Evolutionary conservation across 306 rosid genomes (phyloP).

Genomic region (Casuarina equisetifolia): DNA sequence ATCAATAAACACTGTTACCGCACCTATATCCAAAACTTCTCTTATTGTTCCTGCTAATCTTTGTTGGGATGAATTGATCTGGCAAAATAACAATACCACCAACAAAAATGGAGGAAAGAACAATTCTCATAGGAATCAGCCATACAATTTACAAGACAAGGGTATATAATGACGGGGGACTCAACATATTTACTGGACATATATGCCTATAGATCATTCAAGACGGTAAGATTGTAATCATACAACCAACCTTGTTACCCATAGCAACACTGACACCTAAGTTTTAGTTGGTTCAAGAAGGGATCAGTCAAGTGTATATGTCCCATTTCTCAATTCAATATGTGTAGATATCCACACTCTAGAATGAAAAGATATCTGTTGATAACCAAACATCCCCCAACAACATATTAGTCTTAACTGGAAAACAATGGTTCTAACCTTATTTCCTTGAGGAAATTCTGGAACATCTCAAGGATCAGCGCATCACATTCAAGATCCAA

Average conservation of each 20-base stretch:
- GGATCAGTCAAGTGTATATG: not conserved
- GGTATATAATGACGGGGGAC: not conserved
- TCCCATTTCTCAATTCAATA: not conserved
- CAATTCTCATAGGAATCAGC: not conserved
- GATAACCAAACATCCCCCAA: conserved; percentile 6
- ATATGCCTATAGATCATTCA: not conserved
- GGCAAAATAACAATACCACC: not conserved
- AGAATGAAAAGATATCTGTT: not conserved
- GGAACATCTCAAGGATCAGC: conserved; percentile 85
- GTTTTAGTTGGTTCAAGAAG: not conserved
- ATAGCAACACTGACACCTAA: not conserved
- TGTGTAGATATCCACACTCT: not conserved
- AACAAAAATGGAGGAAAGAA: not conserved
- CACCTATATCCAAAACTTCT: not conserved
- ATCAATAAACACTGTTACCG: not conserved
- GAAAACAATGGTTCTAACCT: conserved; percentile 48
- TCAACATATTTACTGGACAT: not conserved
- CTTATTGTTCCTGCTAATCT: not conserved
- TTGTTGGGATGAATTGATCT: not conserved
- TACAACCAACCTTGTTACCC: not conserved
- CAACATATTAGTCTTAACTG: not conserved
- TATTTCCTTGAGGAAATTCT: conserved; percentile 70
- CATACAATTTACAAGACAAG: not conserved
- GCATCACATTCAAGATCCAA: conserved; percentile 89
- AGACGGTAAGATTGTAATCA: not conserved